Percentiles rank a stretch among this genome's conserved stretches.
These are phyloP conservation scores for Phytopythium kandeliae DNA, from an alignment of 352 stramenopile species.

Conservation along the genomic window DNA sequence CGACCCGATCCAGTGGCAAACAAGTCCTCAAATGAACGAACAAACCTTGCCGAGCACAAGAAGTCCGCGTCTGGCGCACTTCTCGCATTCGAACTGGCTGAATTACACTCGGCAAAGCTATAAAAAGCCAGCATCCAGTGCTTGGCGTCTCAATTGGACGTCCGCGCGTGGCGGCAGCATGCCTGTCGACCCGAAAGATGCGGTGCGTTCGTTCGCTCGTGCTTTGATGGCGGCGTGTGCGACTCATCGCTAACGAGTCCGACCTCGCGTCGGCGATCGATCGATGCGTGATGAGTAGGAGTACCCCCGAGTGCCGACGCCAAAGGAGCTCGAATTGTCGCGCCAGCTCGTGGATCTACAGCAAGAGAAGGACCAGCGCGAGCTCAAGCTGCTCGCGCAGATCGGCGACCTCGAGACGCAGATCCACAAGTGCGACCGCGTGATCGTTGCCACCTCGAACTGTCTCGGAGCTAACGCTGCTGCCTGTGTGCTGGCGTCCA, in stretches of 20 bases:
- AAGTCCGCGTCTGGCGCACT: neutral
- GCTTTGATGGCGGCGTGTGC: neutral
- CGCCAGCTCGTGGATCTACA: conserved; percentile 58
- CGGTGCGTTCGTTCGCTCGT: conserved; percentile 11
- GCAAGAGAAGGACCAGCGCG: conserved; percentile 59
- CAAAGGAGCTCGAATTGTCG: conserved; percentile 67
- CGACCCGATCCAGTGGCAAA: neutral
- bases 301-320: conserved; percentile 65
- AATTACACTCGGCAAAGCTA: too few species aligned
- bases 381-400: conserved; percentile 51
- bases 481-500: conserved; percentile 8
- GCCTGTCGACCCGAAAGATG: conserved; percentile 30
- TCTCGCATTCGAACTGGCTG: neutral
- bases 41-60: neutral
- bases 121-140: neutral
- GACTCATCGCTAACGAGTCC: neutral
- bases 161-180: neutral
- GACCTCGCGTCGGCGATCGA: neutral
- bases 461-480: too few species aligned
- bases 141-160: neutral
- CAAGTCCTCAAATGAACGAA: neutral
- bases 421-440: conserved; percentile 45
- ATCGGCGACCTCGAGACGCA: conserved; percentile 64
- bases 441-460: neutral
- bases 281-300: conserved; percentile 18